Evolutionary conservation across 139 green algal genomes (phyloP), one percentile per base, ranked within the genome.

Genomic region (Auxenochlorella pyrenoidosa): DNA sequence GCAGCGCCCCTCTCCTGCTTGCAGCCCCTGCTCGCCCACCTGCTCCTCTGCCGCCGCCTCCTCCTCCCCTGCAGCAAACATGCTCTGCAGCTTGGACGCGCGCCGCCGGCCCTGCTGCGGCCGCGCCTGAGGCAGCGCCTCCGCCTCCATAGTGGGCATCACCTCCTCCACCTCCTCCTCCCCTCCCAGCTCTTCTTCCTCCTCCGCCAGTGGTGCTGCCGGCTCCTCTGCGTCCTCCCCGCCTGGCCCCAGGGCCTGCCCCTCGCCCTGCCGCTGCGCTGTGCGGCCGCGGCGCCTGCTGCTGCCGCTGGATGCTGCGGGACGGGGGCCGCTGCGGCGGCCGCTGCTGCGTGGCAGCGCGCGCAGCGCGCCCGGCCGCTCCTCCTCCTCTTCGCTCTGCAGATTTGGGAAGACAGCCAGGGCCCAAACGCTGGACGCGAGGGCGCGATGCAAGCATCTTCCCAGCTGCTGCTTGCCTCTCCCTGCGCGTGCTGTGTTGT

Each of bases 131-230:
- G 78, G 78, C 28, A 83, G 60, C 44, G 78, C 78, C 21, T 44
- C 38, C 4, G 51, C 43, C 34, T 83, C 78, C 51, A 51, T n/a
- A 5, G 78, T 72, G 19, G 78, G 78, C 78, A 83, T 59, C 78
- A 83, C 78, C 19, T 66, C 78, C 21, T 22, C 12, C 78, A 36
- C 51, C 78, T 83, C 78, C 51, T 54, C 51, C 78, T 83, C 78
- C 78, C 72, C 78, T 32, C 72, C 51, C 19, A 36, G 0, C 32
- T 72, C 15, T 54, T 47, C 51, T 24, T 51, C 41, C 54, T 71
- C 78, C 78, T 22, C 54, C 13, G n/a, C n/a, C n/a, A n/a, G n/a
- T n/a, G 54, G 15, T 63, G 54, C 54, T 63, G 54, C 54, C 15
- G 34, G 26, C 22, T 83, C 51, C 18, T n/a, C n/a, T 36, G 0